Conservation (phyloP, 2,329 filamentous ascomycete genomes). For the Drechmeria coniospora region DNA sequence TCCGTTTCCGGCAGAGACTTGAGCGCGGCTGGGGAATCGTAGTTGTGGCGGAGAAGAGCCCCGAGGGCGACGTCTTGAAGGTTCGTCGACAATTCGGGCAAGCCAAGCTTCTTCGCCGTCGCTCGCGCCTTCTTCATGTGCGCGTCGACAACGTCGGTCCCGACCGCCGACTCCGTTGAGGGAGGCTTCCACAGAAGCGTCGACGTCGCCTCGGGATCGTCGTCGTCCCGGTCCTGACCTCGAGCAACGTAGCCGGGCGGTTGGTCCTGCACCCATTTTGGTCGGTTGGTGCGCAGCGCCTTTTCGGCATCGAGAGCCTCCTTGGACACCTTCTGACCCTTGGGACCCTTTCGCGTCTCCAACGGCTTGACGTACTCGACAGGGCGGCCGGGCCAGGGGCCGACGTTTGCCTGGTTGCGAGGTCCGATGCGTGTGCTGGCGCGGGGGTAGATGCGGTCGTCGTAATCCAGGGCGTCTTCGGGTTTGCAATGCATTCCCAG, state of each 20-base stretch:
- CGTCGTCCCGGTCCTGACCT: constrained; percentile 59
- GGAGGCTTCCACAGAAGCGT: constrained; percentile 68
- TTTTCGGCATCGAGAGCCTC: constrained; percentile 76
- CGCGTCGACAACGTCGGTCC: constrained; percentile 53
- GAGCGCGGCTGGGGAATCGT: constrained; percentile 55
- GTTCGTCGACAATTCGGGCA: constrained; percentile 68
- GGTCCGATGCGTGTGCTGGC: constrained; percentile 86
- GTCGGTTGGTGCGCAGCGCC: constrained; percentile 61
- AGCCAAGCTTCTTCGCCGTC: constrained; percentile 49
- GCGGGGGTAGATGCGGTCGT: constrained; percentile 92
- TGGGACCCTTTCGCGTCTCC: constrained; percentile 75
- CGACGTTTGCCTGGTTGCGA: constrained; percentile 76
- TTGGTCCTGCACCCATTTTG: constrained; percentile 88
- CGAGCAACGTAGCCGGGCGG: constrained; percentile 72
- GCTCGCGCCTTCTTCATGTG: constrained; percentile 60
- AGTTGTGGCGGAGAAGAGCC: constrained; percentile 56
- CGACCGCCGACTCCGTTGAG: constrained; percentile 32
- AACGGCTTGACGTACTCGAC: constrained; percentile 82
- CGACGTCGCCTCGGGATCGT: constrained; percentile 61
- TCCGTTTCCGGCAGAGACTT: constrained; percentile 53
- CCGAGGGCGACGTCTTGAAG: constrained; percentile 72
- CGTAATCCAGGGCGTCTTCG: constrained; percentile 90
- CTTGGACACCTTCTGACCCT: constrained; percentile 62
- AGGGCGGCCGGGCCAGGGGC: constrained; percentile 70
- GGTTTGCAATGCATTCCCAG: constrained; percentile 89